Evolutionary conservation across 306 rosid species (phyloP), one percentile per base, ranked within the genome.

Genomic region (Dryas alaskensis): DNA sequence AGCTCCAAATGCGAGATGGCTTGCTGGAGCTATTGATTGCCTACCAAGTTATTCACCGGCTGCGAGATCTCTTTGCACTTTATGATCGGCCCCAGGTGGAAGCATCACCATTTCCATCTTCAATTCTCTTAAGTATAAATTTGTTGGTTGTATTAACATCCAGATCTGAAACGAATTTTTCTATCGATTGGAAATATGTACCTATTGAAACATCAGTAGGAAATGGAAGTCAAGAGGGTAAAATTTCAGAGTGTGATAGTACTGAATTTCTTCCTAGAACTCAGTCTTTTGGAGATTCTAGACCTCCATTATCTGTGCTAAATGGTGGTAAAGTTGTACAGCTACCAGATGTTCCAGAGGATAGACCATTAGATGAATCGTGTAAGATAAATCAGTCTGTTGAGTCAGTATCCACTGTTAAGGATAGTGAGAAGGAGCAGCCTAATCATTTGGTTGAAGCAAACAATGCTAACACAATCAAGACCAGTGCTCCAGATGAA

Each of bases 61-160:
- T 94, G 65, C 86, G 97, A 73, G 98, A 94, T 83, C 95, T 94
- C 74, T 94, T 94, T 88, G 97, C 98, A 52, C 98, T 94, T 73
- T 92, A 94, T 81, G 96, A 94, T 78, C 86, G 98, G 84, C 98
- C 98, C 52, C 98, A 94, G 84, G 96, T 89, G 88, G 98, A 94
- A 84, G 97, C 96, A 72, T 91, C 86, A 16, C 86, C 97, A 43
- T 91, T 91, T 84, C 98, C 97, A 69, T 82, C 90, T 69, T 86
- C 96, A 42, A 88, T 94, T 84, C 90, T 89, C 79, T 86, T 85
- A 74, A 88, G 98, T 81, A 83, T 91, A 81, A 83, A 83, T 50
- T 89, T 91, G 57, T 81, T 94, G 95, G 93, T 87, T 70, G 91
- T 86, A 74, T 83, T 94, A 83, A 94, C 96, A 55, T 91, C 87